These are phyloP conservation scores for Pythium aphanidermatum DNA, from an alignment of 352 stramenopile species.

Conservation along the genomic window DNA sequence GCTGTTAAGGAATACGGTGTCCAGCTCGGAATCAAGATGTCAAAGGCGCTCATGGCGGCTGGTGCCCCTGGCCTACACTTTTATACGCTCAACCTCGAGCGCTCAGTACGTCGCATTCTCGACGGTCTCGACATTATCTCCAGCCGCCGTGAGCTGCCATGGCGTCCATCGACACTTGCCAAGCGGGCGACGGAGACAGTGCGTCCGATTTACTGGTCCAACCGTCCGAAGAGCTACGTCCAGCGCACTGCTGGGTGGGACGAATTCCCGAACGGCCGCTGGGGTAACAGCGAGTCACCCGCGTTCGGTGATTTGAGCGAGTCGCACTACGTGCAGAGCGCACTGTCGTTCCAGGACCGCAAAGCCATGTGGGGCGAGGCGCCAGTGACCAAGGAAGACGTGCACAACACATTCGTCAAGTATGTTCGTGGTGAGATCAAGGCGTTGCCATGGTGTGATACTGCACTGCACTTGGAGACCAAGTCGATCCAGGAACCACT, in stretches of 20 bases:
- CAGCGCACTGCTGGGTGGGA: slow-evolving; percentile 97
- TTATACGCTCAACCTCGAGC: slow-evolving; percentile 94
- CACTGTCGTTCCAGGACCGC: slow-evolving; percentile 50
- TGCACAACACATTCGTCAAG: slow-evolving; percentile 94
- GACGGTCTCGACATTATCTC: slow-evolving; percentile 54
- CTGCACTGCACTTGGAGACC: slow-evolving; percentile 92
- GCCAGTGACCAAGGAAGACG: slow-evolving; percentile 84
- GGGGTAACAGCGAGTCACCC: slow-evolving; percentile 93
- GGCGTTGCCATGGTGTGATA: slow-evolving; percentile 97
- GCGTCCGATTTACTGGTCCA: slow-evolving; percentile 98
- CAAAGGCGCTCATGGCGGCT: slow-evolving; percentile 87
- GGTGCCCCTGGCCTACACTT: slow-evolving; percentile 89
- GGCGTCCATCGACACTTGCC: slow-evolving; percentile 86
- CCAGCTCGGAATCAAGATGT: slow-evolving; percentile 94
- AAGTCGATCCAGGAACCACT: slow-evolving; percentile 81
- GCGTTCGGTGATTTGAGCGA: slow-evolving; percentile 96
- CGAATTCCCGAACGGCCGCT: slow-evolving; percentile 96
- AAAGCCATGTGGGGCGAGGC: slow-evolving; percentile 94
- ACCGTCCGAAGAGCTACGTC: slow-evolving; percentile 97
- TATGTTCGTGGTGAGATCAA: slow-evolving; percentile 96
- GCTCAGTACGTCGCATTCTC: slow-evolving; percentile 86
- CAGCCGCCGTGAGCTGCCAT: slow-evolving; percentile 80
- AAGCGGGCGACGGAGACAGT: slow-evolving; percentile 88
- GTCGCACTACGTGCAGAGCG: slow-evolving; percentile 90
- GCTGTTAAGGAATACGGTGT: slow-evolving; percentile 96